Percentiles rank a stretch among this genome's conserved stretches.
These are phyloP conservation scores for Phytophthora gonapodyides DNA, from an alignment of 352 stramenopile genomes.

Conservation along the genomic window DNA sequence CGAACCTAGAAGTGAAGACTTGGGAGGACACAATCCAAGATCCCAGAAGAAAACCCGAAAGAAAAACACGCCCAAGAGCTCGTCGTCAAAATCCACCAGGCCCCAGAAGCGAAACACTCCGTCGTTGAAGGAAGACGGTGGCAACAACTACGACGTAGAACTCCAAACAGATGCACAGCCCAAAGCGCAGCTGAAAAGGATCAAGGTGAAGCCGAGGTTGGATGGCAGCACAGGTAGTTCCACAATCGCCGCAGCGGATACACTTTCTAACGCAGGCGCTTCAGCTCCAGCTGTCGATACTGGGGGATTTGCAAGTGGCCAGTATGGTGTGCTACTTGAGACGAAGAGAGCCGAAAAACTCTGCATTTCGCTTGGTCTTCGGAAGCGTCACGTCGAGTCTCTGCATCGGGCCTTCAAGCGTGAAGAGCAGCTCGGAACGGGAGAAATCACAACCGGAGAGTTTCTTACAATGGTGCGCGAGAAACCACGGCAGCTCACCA, in stretches of 20 bases:
- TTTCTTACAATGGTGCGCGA: conserved; percentile 63
- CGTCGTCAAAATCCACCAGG: background rate
- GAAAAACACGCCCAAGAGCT: background rate
- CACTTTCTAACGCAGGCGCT: background rate
- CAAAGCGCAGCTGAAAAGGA: conserved; percentile 1
- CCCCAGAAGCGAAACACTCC: background rate
- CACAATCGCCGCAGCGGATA: conserved; percentile 3
- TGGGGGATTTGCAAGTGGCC: conserved; percentile 41
- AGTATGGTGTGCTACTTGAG: conserved; percentile 57
- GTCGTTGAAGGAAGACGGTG: background rate
- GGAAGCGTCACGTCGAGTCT: conserved; percentile 43
- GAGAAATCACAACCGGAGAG: conserved; percentile 61
- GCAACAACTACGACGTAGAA: conserved; percentile 8
- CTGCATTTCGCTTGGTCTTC: conserved; percentile 55
- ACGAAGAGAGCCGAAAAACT: conserved; percentile 52
- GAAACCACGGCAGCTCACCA: conserved; percentile 59
- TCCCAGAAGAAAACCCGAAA: conserved; percentile 11
- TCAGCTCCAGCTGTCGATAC: background rate
- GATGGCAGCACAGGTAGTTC: conserved; percentile 16
- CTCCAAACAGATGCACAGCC: background rate
- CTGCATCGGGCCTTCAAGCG: conserved; percentile 43
- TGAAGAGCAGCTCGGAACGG: conserved; percentile 53
- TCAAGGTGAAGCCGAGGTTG: conserved; percentile 24
- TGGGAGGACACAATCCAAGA: background rate
- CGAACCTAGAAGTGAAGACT: too few species aligned